Evolutionary conservation across 1,284 basidiomycete species (phyloP), one percentile per base, ranked within the genome.

Genomic region (Apiotrichum montevideense): DNA sequence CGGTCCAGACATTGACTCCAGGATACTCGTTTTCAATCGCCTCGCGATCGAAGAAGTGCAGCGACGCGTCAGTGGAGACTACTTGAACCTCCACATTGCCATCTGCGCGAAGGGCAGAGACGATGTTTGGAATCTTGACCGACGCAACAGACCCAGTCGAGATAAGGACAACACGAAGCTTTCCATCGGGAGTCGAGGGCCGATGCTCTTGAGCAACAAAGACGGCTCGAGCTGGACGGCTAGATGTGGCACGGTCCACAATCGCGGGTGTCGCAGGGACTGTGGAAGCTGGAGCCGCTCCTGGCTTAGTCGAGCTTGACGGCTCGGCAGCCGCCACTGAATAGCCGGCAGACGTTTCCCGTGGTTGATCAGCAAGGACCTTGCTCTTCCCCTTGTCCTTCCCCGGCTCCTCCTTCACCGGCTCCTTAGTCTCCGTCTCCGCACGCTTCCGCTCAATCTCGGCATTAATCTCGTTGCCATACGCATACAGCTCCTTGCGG

Each of bases 131-230:
- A 1, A 87, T 85, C 71, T 98, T 98, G 68, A 98, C 83, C 52
- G 90, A 90, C 0, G 95, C 95, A 1, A 98, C 95, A 66, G 90
- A 95, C 9, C 95, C 94, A 0, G 91, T 90, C 0, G 87, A 85
- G 51, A 95, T 86, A 43, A 98, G 78, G 6, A 98, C 78, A 41
- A 97, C 83, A 70, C 97, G 79, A 46, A 78, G 68, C 45, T 71
- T 65, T 15, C 74, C 74, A 60, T 74, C 71, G 1, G 59, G 52
- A 10, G 34, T 29, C 10, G 53, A 54, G 2, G 70, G 70, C n/a
- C 63, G 54, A 49, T 73, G 49, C 15, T 69, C 59, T 2, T 68
- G 63, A 0, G 69, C 61, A 4, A 67, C 66, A 52, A 75, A 75
- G 3, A 49, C 21, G 21, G 21, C 21, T 21, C 21, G 21, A 21